Conservation (phyloP, 2,329 filamentous ascomycete species). For the Monilinia fructigena region DNA sequence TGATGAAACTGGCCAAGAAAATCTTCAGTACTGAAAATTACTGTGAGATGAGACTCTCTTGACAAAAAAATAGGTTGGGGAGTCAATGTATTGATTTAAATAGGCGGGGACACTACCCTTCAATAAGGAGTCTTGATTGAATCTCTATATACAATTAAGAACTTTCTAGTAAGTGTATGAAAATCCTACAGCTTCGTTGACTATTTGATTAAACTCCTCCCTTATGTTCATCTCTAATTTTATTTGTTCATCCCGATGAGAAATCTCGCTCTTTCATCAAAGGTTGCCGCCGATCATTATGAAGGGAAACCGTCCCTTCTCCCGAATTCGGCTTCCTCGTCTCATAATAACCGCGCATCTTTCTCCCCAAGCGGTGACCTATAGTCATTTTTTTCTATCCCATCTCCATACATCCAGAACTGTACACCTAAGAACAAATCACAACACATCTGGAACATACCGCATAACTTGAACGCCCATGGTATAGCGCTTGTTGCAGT, state of each 20-base stretch:
- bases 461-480: conserved; percentile 77
- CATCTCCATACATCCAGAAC: conserved; percentile 67
- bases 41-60: neutral
- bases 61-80: neutral
- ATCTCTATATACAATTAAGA: conserved; percentile 10
- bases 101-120: neutral
- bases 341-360: conserved; percentile 35
- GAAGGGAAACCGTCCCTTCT: neutral
- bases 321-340: neutral
- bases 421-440: conserved; percentile 73
- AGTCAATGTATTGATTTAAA: neutral
- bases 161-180: neutral
- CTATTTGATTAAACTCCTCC: neutral
- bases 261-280: neutral
- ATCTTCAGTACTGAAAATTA: neutral
- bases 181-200: neutral
- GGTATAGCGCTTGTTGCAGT: conserved; percentile 69
- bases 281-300: neutral
- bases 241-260: neutral
- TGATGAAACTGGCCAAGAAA: neutral
- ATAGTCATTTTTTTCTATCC: conserved; percentile 30
- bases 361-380: conserved; percentile 35
- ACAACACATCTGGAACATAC: conserved; percentile 75
- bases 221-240: conserved; percentile 3
- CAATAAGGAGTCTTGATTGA: neutral